Base-by-base conservation (phyloP, 495 filamentous ascomycete genomes). In the Daldinia vernicosa region DNA sequence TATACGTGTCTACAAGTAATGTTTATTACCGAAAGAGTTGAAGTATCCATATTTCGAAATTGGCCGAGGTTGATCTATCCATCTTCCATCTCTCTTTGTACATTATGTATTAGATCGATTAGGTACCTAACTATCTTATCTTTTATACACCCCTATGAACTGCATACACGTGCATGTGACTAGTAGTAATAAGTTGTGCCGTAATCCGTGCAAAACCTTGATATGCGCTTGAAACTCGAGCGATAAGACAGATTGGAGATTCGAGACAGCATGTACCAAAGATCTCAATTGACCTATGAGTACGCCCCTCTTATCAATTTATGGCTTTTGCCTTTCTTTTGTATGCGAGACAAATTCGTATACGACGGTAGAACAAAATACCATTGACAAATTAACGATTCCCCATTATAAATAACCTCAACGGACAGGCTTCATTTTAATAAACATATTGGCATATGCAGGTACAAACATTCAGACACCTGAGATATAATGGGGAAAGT, bases 31-130 rank as follows among this genome's bases (percentile, higher is more conserved):
- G 53, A 40, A 35, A 55, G 7, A 39, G 15, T n/a, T n/a, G n/a
- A 47, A 57, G 28, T 26, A 39, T 30, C 69, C 69, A 72, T 72
- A 60, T 60, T 72, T 67, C 11, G 54, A 67, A 22, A 67, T 72
- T 67, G 69, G 54, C 64, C 69, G 64, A 67, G 69, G 69, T 63
- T 53, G 55, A 45, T 5, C 12, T 68, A 24, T 45, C 7, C 39
- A 32, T 50, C 35, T 47, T 45, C 7, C 39, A 32, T 50, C 35
- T 47, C 7, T 51, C 45, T 51, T 12, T 51, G 1, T 4, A 12
- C 32, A 11, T 28, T 33, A 12, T 11, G 0, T n/a, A 47, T 12
- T 47, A 22, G 43, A 47, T 47, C 19, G 8, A 47, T 24, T 47
- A n/a, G n/a, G n/a, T n/a, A n/a, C n/a, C n/a, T n/a, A n/a, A n/a